Conservation (phyloP, 305 asterid species). For the Coffea humblotiana region DNA sequence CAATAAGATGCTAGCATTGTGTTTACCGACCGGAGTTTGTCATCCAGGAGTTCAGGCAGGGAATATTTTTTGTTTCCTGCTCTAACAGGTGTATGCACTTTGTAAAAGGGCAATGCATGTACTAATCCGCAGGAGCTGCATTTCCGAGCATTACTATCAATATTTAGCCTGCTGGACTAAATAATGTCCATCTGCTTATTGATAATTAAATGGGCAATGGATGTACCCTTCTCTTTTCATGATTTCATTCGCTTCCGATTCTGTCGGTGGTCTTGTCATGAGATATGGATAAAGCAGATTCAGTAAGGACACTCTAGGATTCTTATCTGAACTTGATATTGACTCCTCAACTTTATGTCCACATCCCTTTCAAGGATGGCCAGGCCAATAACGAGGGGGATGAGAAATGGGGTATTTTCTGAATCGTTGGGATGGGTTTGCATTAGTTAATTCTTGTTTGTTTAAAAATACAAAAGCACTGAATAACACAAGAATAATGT, state of each 20-base stretch:
- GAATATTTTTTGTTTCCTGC: neutral
- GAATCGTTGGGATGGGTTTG: neutral
- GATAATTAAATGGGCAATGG: too few relatives aligned
- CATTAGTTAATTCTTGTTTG: neutral
- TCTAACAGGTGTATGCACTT: neutral
- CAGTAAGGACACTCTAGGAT: neutral
- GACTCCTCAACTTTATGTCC: neutral
- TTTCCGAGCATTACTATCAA: neutral
- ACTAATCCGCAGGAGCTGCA: neutral
- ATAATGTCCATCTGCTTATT: neutral
- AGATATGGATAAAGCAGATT: neutral
- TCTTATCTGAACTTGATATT: neutral
- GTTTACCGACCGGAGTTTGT: neutral
- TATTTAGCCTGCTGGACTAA: neutral
- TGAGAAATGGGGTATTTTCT: neutral
- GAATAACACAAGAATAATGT: neutral
- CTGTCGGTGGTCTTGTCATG: constrained; percentile 10
- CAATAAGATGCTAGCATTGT: neutral
- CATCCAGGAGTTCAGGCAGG: neutral
- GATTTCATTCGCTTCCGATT: neutral
- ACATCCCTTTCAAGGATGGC: constrained; percentile 1
- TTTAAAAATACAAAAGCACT: neutral
- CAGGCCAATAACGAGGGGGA: neutral
- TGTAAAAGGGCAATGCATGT: neutral
- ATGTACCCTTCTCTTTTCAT: neutral